These are phyloP conservation scores for Ilyonectria sp. DNA, from an alignment of 2,329 filamentous ascomycete species.

Conservation along the genomic window DNA sequence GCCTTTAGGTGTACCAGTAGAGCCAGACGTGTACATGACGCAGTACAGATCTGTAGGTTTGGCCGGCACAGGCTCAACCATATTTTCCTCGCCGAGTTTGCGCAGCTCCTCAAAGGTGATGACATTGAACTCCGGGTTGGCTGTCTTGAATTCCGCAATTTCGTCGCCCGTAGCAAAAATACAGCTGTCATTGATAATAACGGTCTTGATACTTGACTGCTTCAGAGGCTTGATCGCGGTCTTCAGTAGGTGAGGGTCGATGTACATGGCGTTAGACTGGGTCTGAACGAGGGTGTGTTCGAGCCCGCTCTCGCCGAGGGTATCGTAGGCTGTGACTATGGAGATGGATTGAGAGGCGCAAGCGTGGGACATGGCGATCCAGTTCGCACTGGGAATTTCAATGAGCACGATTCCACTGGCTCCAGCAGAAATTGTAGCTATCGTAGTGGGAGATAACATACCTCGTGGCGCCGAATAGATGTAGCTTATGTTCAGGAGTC, in stretches of 20 bases:
- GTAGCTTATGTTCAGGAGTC: constrained; percentile 75
- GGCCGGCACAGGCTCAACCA: constrained; percentile 78
- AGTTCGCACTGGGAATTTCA: constrained; percentile 72
- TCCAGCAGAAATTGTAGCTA: too few species aligned
- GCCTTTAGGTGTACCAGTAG: constrained; percentile 90
- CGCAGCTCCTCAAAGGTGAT: constrained; percentile 68
- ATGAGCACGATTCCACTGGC: neutral
- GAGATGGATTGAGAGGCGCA: constrained; percentile 88
- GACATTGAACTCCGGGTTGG: constrained; percentile 67
- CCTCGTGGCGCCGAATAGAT: constrained; percentile 87
- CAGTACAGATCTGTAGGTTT: constrained; percentile 84
- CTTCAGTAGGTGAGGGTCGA: constrained; percentile 83
- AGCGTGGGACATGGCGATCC: constrained; percentile 86
- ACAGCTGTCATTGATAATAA: constrained; percentile 74
- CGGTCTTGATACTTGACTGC: constrained; percentile 67
- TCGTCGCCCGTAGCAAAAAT: constrained; percentile 65
- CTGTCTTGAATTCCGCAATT: constrained; percentile 69
- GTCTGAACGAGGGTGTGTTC: constrained; percentile 91
- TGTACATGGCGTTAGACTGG: constrained; percentile 84
- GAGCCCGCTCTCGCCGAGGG: constrained; percentile 86
- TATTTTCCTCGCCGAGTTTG: constrained; percentile 74
- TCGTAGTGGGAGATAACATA: constrained; percentile 51
- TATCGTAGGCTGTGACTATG: constrained; percentile 95
- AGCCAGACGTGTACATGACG: constrained; percentile 89
- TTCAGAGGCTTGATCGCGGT: constrained; percentile 70